Percentiles rank a stretch among this genome's conserved stretches.
phyloP scores from a whole-genome alignment of 805 yeast species.

The Lipomyces kockii region DNA sequence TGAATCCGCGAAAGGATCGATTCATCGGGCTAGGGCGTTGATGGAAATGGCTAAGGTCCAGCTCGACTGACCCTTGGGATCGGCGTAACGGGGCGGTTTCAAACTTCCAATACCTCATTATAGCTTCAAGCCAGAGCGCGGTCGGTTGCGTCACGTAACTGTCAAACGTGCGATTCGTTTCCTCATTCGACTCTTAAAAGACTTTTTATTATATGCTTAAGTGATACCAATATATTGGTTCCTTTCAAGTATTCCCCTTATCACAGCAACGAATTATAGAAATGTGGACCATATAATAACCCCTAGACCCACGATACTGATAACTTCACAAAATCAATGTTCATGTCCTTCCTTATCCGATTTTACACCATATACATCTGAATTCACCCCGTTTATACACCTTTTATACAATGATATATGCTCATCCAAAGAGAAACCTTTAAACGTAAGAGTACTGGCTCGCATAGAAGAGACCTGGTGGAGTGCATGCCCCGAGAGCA shows the following conservation, averaged over 20 bases:
- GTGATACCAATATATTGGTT: not conserved
- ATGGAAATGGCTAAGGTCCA: no score
- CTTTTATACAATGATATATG: slow-evolving; percentile 1
- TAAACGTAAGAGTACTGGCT: slow-evolving; percentile 20
- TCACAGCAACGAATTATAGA: not conserved
- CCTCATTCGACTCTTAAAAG: no score
- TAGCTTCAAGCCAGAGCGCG: no score
- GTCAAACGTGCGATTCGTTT: no score
- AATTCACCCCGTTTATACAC: not conserved
- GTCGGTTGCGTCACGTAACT: no score
- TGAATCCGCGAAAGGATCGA: not conserved
- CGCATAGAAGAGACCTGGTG: slow-evolving; percentile 63
- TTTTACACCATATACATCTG: not conserved
- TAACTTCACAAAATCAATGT: not conserved
- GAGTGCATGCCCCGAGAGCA: slow-evolving; percentile 77
- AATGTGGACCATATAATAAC: not conserved
- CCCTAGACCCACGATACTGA: not conserved
- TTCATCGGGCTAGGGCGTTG: no score
- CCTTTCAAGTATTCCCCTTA: not conserved
- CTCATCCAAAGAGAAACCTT: not conserved
- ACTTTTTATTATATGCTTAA: not conserved
- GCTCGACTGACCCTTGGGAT: no score
- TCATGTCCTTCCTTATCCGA: not conserved
- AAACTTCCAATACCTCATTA: no score
- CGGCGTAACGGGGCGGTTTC: no score